Evolutionary conservation across 495 filamentous ascomycete genomes (phyloP).

Genomic region (Annulohypoxylon moriforme): DNA sequence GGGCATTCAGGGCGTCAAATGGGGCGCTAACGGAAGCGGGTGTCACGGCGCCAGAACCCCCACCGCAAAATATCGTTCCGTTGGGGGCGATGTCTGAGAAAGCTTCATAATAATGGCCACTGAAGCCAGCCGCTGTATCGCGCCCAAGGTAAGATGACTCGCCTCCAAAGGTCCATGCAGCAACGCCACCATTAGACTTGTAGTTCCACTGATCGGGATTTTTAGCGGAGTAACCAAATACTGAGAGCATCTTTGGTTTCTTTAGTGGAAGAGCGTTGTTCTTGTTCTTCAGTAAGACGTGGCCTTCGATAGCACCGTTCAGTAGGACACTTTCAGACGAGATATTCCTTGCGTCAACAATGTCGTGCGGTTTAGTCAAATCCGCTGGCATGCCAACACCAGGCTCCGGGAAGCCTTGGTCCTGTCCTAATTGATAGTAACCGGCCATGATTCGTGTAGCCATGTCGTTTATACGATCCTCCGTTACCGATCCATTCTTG

Average conservation of each 20-base stretch:
- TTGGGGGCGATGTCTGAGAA: conserved; percentile 45
- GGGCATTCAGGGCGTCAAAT: conserved; percentile 62
- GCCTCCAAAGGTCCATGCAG: conserved; percentile 40
- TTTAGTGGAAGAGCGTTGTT: conserved; percentile 59
- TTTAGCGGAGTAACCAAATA: conserved; percentile 53
- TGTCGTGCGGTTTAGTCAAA: conserved; percentile 62
- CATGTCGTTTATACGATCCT: conserved; percentile 57
- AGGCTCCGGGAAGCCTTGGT: conserved; percentile 51
- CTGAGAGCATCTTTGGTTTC: conserved; percentile 47
- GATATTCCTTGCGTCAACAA: conserved; percentile 51
- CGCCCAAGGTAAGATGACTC: conserved; percentile 50
- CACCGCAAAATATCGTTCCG: conserved; percentile 60
- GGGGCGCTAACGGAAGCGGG: conserved; percentile 61
- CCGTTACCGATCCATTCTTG: conserved; percentile 54
- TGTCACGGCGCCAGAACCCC: conserved; percentile 62
- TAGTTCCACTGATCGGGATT: conserved; percentile 43
- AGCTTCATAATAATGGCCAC: conserved; percentile 46
- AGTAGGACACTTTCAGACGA: conserved; percentile 46
- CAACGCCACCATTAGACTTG: conserved; percentile 54
- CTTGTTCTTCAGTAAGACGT: conserved; percentile 66
- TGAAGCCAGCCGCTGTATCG: conserved; percentile 33
- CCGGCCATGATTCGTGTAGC: conserved; percentile 57
- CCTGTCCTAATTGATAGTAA: conserved; percentile 59
- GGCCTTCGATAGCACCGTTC: conserved; percentile 53
- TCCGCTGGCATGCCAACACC: conserved; percentile 55